Evolutionary conservation across 2,329 filamentous ascomycete species (phyloP), one percentile per base, ranked within the genome.

Genomic region (Claviceps fusiformis): DNA sequence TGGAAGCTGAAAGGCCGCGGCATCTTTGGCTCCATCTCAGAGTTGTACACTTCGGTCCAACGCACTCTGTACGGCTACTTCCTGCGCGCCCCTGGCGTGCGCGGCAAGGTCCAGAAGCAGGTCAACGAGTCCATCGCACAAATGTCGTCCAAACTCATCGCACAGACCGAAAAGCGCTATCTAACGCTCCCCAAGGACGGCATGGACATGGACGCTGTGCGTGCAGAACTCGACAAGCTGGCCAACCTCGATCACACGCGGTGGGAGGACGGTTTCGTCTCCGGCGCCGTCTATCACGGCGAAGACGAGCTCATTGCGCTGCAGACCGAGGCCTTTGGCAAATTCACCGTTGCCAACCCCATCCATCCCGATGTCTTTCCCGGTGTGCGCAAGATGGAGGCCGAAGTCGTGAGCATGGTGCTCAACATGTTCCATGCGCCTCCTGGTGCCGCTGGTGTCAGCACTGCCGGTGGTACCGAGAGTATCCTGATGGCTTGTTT

Each of bases 291-390:
- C 39, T 98, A 98, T 67, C 92, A 97, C 67, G 93, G 93, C 60
- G 93, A 93, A 54, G 80, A 87, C 44, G 84, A 86, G 48, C 73
- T 98, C 62, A 72, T 93, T 58, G 81, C 86, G 65, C 75, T 98
- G 44, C 93, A 98, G 74, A 87, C 88, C 6, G 89, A 96, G 68
- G 92, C 93, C 0, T 97, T 92, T 76, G 87, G 87, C 60, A 87
- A 87, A 70, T 98, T 98, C 69, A 92, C 90, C 52, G 93, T 98
- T 35, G 81, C 90, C 44, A 98, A 98, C 70, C 93, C 93, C 3
- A 93, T 98, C 62, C 93, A 98, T 69, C 93, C 93, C 7, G 93
- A 98, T 72, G 92, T 98, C 47, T 98, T 98, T 73, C 93, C 93
- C 17, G 93, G 92, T 33, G 91, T 98, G 53, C 79, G 93, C 64